phyloP scores from a whole-genome alignment of 306 rosid genomes.

The Glycine soja region DNA sequence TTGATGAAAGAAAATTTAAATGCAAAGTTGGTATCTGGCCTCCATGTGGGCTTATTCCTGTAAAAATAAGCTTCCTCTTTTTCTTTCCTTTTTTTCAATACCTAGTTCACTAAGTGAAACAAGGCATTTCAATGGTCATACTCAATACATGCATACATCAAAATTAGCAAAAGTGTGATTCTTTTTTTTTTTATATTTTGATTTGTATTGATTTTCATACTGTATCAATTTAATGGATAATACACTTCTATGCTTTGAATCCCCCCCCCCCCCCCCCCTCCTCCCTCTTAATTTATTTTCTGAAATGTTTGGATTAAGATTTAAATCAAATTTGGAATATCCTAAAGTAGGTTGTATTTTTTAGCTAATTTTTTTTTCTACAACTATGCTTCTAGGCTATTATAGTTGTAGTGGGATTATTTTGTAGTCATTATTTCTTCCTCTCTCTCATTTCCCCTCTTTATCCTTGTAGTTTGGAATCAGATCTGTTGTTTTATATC shows the following conservation, averaged over 20 bases:
- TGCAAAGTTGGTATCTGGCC: not conserved
- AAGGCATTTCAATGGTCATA: not conserved
- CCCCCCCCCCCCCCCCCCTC: not conserved
- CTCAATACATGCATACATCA: not conserved
- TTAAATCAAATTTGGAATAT: conserved; percentile 30
- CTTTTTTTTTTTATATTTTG: not conserved
- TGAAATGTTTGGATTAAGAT: conserved; percentile 10
- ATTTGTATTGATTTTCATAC: conserved; percentile 21
- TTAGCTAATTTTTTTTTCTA: not conserved
- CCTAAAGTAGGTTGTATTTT: not conserved
- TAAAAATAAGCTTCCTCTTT: not conserved
- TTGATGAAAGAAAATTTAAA: not conserved
- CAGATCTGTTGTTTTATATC: conserved; percentile 90
- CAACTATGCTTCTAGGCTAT: conserved; percentile 6
- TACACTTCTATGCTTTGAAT: not conserved
- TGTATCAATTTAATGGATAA: conserved; percentile 16
- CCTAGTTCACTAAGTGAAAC: not conserved
- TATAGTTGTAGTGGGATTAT: conserved; percentile 23
- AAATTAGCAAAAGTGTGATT: not conserved
- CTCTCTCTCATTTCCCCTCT: conserved; percentile 9
- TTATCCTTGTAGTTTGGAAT: conserved; percentile 79
- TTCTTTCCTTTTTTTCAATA: not conserved
- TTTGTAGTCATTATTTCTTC: conserved; percentile 26
- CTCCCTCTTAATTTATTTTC: not conserved
- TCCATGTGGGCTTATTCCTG: not conserved